Evolutionary conservation across 371 early-diverging fungal genomes (phyloP).

Genomic region (Conidiobolus incongruus): DNA sequence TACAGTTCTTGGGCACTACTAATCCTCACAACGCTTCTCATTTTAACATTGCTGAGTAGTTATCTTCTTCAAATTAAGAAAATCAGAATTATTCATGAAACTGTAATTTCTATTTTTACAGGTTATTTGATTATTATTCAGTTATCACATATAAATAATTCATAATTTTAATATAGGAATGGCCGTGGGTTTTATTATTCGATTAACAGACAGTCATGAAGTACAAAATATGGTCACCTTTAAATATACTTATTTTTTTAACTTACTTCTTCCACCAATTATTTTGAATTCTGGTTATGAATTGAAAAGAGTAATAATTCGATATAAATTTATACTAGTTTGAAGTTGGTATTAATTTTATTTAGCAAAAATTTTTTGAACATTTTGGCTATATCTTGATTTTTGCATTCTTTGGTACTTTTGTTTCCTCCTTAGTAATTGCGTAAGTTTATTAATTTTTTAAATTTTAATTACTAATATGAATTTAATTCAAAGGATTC

Average conservation of each 20-base stretch:
- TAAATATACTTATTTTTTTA: conserved; percentile 80
- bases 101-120: conserved; percentile 75
- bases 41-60: conserved; percentile 57
- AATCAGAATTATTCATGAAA: conserved; percentile 77
- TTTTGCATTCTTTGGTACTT: conserved; percentile 82
- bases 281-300: conserved; percentile 88
- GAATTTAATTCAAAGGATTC: conserved; percentile 8
- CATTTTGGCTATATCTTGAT: conserved; percentile 70
- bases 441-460: conserved; percentile 27
- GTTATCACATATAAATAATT: neutral
- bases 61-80: conserved; percentile 64
- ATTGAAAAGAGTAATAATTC: conserved; percentile 38
- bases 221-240: conserved; percentile 74
- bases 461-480: conserved; percentile 5
- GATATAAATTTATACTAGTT: neutral
- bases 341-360: too few relatives aligned
- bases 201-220: conserved; percentile 36
- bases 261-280: conserved; percentile 83
- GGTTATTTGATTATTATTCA: conserved; percentile 23
- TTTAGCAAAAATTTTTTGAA: conserved; percentile 52
- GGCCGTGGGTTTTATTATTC: conserved; percentile 66
- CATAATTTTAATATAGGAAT: conserved; percentile 23
- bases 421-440: conserved; percentile 69
- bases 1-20: conserved; percentile 67
- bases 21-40: conserved; percentile 57